Evolutionary conservation across 352 stramenopile species (phyloP).

Genomic region (Pythium brassicae): DNA sequence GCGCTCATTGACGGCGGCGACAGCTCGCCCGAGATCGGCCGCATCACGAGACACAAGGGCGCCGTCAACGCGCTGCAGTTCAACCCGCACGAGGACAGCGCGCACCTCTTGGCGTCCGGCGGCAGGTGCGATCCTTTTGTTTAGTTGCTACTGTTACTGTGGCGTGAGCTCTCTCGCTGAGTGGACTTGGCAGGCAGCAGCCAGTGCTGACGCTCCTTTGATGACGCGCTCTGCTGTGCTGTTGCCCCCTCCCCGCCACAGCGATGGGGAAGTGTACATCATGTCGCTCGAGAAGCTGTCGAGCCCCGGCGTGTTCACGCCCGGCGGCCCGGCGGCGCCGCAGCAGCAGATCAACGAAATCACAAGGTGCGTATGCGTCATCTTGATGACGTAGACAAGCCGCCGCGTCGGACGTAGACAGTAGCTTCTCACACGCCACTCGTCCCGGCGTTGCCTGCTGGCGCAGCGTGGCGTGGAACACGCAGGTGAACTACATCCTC

Average conservation of each 20-base stretch:
- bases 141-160: neutral
- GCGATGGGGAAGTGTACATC: slow-evolving; percentile 94
- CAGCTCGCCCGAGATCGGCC: slow-evolving; percentile 60
- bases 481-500: slow-evolving; percentile 97
- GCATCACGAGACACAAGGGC: slow-evolving; percentile 83
- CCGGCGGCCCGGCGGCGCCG: slow-evolving; percentile 54
- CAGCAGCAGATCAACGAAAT: slow-evolving; percentile 83
- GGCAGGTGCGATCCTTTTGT: slow-evolving; percentile 33
- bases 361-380: slow-evolving; percentile 37
- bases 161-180: no score
- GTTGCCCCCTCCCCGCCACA: slow-evolving; percentile 13
- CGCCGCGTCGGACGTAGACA: no score
- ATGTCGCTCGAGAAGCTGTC: slow-evolving; percentile 91
- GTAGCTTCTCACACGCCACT: no score
- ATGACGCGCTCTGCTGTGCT: neutral
- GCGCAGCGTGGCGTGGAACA: slow-evolving; percentile 95
- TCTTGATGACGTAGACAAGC: no score
- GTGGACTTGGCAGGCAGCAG: no score
- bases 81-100: slow-evolving; percentile 92
- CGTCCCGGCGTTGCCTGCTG: neutral
- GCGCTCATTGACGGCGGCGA: slow-evolving; percentile 71
- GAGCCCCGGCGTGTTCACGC: slow-evolving; percentile 87
- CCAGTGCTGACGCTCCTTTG: no score
- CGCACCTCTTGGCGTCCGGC: slow-evolving; percentile 91
- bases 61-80: slow-evolving; percentile 94